Evolutionary conservation across 2,329 filamentous ascomycete species (phyloP).

Genomic region (Epichloe baconii): DNA sequence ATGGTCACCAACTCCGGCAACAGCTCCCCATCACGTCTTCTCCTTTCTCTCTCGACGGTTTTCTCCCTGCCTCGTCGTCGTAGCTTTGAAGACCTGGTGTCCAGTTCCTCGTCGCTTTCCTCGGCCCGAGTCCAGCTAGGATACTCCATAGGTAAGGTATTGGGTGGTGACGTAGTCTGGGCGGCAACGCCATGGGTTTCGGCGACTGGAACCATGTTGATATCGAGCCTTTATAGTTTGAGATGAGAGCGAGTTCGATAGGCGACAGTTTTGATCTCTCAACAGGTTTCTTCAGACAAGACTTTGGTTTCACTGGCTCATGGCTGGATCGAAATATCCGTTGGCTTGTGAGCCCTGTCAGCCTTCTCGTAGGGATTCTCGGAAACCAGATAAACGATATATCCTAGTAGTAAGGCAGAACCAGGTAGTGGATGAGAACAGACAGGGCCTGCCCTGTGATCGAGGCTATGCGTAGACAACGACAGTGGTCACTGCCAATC

Average conservation of each 20-base stretch:
- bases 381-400: no score
- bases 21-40: not conserved
- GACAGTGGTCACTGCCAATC: not conserved
- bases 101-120: not conserved
- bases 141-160: not conserved
- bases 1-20: not conserved
- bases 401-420: no score
- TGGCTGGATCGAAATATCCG: not conserved
- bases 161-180: not conserved
- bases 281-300: not conserved
- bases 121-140: constrained; percentile 1
- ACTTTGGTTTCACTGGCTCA: not conserved
- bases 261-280: not conserved
- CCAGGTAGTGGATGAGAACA: not conserved
- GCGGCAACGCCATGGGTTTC: not conserved
- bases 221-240: not conserved
- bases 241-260: not conserved
- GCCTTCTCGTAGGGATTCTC: no score
- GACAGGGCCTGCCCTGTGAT: not conserved
- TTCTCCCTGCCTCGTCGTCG: not conserved
- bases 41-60: not conserved
- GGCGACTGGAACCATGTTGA: not conserved
- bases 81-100: not conserved
- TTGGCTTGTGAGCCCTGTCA: no score
- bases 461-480: not conserved